phyloP scores from a whole-genome alignment of 2,329 filamentous ascomycete genomes.

The Fusarium albosuccineum region DNA sequence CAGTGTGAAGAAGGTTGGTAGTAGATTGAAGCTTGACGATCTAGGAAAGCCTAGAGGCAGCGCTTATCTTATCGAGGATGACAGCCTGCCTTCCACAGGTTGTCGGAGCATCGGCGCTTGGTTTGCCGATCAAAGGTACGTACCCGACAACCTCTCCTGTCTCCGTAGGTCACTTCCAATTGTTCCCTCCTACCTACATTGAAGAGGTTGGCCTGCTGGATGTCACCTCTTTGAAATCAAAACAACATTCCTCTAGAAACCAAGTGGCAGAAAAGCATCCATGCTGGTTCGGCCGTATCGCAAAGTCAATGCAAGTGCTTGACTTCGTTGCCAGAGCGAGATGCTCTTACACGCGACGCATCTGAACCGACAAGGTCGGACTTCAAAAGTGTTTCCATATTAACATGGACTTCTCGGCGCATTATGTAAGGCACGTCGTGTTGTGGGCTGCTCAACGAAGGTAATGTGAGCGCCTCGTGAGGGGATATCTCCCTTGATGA shows the following conservation, averaged over 20 bases:
- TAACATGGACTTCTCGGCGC: not conserved
- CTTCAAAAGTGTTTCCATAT: not conserved
- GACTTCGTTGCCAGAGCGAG: constrained; percentile 10
- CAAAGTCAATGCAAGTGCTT: constrained; percentile 6
- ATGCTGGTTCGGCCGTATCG: not conserved
- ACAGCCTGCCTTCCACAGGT: not conserved
- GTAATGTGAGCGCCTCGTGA: constrained; percentile 13
- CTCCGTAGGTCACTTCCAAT: not conserved
- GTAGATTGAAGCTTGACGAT: constrained; percentile 21
- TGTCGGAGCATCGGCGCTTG: constrained; percentile 34
- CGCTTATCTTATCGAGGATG: constrained; percentile 29
- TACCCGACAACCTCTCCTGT: not conserved
- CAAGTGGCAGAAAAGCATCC: not conserved
- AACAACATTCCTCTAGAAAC: not conserved
- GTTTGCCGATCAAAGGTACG: constrained; percentile 17
- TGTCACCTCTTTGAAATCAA: too few species aligned
- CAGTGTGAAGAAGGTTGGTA: constrained; percentile 8
- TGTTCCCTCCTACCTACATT: not conserved
- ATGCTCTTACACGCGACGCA: not conserved
- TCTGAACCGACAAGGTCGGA: not conserved
- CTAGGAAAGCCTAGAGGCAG: not conserved
- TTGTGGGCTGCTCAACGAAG: not conserved
- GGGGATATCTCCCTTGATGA: constrained; percentile 5
- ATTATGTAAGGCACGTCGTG: not conserved
- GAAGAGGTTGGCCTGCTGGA: not conserved